Percentiles rank a stretch among this genome's conserved stretches.
Conservation (phyloP, 257 asterid genomes). For the Thymus mandschuricus region DNA sequence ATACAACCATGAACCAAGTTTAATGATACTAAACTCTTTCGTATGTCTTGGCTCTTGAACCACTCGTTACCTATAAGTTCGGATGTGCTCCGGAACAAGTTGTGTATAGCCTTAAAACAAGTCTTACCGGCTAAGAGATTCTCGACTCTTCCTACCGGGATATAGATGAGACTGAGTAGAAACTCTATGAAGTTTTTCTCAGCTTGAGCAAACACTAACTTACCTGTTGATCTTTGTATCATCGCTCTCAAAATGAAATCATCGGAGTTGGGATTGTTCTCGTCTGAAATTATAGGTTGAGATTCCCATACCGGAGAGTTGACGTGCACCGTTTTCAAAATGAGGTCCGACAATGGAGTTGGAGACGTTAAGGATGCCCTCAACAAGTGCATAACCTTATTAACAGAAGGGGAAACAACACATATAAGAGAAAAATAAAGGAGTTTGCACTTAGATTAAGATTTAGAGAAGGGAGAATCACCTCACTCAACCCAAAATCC, state of each 20-base stretch:
- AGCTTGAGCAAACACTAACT: slow-evolving; percentile 28
- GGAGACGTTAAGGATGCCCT: slow-evolving; percentile 18
- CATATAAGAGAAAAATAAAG: too few relatives aligned
- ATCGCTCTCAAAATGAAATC: slow-evolving; percentile 7
- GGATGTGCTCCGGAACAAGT: slow-evolving; percentile 24
- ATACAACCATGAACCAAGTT: slow-evolving; percentile 8
- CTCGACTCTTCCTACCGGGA: slow-evolving; percentile 35
- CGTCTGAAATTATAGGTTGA: too few relatives aligned
- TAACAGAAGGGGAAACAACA: too few relatives aligned
- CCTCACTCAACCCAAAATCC: slow-evolving; percentile 28
- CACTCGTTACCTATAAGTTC: neutral
- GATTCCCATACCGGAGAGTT: neutral
- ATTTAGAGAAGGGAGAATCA: neutral
- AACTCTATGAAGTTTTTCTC: slow-evolving; percentile 29
- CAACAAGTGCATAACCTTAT: slow-evolving; percentile 32
- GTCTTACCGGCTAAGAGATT: slow-evolving; percentile 22
- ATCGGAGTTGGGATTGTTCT: neutral
- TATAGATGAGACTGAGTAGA: slow-evolving; percentile 26
- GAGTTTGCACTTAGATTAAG: too few relatives aligned
- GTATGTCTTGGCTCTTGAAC: slow-evolving; percentile 6
- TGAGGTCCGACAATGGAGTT: slow-evolving; percentile 31
- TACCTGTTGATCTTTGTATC: slow-evolving; percentile 28
- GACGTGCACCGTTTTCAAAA: neutral
- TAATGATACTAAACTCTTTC: slow-evolving; percentile 15
- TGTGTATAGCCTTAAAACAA: slow-evolving; percentile 17